Evolutionary conservation across 2,329 filamentous ascomycete genomes (phyloP), one percentile per base, ranked within the genome.

Genomic region (Colletotrichum destructivum): DNA sequence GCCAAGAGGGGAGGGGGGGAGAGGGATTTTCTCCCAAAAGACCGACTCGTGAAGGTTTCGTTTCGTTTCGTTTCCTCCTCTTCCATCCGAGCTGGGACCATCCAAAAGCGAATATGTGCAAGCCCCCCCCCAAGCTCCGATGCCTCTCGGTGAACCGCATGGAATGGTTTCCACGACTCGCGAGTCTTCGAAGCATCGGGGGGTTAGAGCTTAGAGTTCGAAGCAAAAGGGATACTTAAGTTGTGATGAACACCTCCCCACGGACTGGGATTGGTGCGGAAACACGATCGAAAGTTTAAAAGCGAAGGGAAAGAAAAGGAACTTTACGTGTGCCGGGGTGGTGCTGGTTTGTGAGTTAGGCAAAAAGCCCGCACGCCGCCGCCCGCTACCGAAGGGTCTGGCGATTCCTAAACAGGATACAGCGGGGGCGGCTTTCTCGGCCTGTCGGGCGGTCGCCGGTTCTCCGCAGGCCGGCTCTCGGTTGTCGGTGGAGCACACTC

Each of bases 381-480:
- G 18, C 18, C n/a, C 44, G 49, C 51, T 56, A 52, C 63, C 38
- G 68, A 40, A 55, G 16, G 15, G 26, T 15, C 57, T 64, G 54
- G 26, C 31, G 26, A 47, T 56, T 31, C 23, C 12, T 16, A 13
- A 23, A 16, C 52, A 18, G 46, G 38, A 21, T 15, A 18, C 23
- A 21, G 51, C n/a, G 16, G 26, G 31, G 4, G 16, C 40, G 40
- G 42, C 16, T 31, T 38, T 21, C 56, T 63, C 59, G 69, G 57
- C 6, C 38, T 23, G 46, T 69, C 69, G 69, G 69, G 57, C 51
- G 52, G 59, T 60, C 54, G 54, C 59, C 59, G 44, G 65, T 56
- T 42, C 69, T 44, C 69, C 65, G 59, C 65, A 60, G 18, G 52
- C 54, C 59, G 69, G 69, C 46, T 69, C 42, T 68, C 60, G 60